Conservation (phyloP, 1,284 basidiomycete genomes). For the Stereum hirsutum region DNA sequence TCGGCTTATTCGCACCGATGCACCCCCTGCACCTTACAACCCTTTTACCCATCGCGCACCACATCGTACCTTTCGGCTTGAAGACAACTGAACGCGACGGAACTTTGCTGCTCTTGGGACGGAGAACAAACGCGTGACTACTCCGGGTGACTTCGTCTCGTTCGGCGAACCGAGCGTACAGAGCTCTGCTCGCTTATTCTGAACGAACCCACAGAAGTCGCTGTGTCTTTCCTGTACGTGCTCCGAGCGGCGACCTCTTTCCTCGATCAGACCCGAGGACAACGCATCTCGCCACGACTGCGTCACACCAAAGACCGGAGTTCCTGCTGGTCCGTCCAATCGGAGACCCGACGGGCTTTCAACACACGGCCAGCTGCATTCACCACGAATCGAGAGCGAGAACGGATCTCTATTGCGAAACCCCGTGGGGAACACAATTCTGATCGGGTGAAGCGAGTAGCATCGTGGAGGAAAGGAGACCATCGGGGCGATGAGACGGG, state of each 20-base stretch:
- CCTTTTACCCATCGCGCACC: neutral
- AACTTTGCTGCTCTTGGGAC: neutral
- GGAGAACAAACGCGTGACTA: neutral
- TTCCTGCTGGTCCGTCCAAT: neutral
- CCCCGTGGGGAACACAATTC: neutral
- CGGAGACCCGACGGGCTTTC: neutral
- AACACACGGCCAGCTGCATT: neutral
- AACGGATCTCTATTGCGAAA: neutral
- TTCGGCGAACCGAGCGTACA: neutral
- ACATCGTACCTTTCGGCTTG: neutral
- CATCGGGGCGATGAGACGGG: neutral
- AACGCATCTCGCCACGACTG: neutral
- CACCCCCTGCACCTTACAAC: neutral
- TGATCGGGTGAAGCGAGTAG: neutral
- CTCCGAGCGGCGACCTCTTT: neutral
- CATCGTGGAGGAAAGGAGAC: neutral
- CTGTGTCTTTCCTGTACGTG: neutral
- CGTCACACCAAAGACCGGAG: neutral
- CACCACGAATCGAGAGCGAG: neutral
- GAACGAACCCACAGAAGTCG: neutral
- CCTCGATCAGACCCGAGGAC: neutral
- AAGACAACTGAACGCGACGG: neutral
- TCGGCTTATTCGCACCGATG: neutral
- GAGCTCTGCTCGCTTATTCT: neutral
- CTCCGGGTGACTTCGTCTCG: neutral